Evolutionary conservation across 371 early-diverging fungal genomes (phyloP).

Genomic region (Mortierella sp.): DNA sequence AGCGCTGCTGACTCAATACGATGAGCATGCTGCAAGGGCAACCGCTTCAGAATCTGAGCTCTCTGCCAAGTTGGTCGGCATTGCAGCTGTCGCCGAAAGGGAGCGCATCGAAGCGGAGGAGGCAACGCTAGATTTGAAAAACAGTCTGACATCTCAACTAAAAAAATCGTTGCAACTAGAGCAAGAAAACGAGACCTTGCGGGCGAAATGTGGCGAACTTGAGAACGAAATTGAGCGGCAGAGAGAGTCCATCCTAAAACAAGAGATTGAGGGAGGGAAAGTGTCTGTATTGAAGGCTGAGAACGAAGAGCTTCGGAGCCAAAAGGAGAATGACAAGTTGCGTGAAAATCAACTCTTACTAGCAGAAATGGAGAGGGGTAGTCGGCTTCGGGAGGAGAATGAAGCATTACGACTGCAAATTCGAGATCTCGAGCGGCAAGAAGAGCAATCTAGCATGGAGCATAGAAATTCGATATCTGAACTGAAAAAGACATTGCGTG

Average conservation of each 20-base stretch:
- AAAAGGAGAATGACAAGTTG: conserved; percentile 45
- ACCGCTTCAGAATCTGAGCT: conserved; percentile 49
- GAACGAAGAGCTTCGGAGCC: conserved; percentile 52
- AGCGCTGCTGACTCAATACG: conserved; percentile 36
- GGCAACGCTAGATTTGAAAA: conserved; percentile 31
- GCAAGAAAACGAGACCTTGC: conserved; percentile 46
- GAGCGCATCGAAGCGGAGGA: conserved; percentile 54
- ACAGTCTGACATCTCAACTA: conserved; percentile 20
- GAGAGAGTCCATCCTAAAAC: conserved; percentile 53
- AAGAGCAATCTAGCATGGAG: conserved; percentile 29
- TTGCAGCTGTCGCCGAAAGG: conserved; percentile 46
- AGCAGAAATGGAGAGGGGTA: conserved; percentile 54
- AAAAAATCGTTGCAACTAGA: conserved; percentile 37
- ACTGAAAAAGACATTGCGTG: conserved; percentile 43
- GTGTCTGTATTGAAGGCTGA: conserved; percentile 47
- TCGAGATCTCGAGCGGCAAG: conserved; percentile 44
- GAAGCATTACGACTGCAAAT: conserved; percentile 43
- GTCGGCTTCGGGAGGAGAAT: conserved; percentile 47
- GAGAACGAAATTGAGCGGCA: conserved; percentile 56
- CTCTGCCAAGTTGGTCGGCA: conserved; percentile 50
- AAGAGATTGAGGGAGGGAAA: conserved; percentile 53
- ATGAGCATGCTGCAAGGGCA: conserved; percentile 38
- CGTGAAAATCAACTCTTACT: conserved; percentile 45
- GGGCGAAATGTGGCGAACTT: conserved; percentile 48
- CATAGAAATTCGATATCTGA: conserved; percentile 36